These are phyloP conservation scores for Thalia dealbata DNA, from an alignment of 176 grass and related monocot genomes.

Conservation along the genomic window DNA sequence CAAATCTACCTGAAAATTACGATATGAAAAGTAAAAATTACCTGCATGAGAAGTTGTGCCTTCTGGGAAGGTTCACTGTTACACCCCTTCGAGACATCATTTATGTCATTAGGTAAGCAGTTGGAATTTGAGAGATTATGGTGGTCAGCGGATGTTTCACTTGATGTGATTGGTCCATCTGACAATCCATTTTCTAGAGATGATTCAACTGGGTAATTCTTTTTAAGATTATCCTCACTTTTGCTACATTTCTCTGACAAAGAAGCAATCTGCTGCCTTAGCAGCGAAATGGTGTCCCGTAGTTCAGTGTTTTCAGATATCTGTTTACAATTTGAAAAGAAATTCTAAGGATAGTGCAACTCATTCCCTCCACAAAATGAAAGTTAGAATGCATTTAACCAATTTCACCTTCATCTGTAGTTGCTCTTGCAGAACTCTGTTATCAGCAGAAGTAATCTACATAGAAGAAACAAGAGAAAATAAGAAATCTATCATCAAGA, in stretches of 20 bases:
- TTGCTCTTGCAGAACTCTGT: slow-evolving; percentile 97
- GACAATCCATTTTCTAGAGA: slow-evolving; percentile 22
- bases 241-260: slow-evolving; percentile 27
- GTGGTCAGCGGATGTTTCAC: slow-evolving; percentile 23
- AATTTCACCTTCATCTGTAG: slow-evolving; percentile 70
- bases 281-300: slow-evolving; percentile 35
- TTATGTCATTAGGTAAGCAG: neutral
- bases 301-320: slow-evolving; percentile 68
- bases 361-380: slow-evolving; percentile 16
- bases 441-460: slow-evolving; percentile 97
- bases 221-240: slow-evolving; percentile 30
- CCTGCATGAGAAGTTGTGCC: slow-evolving; percentile 77
- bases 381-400: slow-evolving; percentile 1
- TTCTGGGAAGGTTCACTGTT: slow-evolving; percentile 46
- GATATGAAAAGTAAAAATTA: neutral
- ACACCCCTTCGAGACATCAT: slow-evolving; percentile 21
- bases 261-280: slow-evolving; percentile 55
- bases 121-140: slow-evolving; percentile 24
- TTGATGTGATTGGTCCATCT: slow-evolving; percentile 22
- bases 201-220: slow-evolving; percentile 36
- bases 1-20: neutral
- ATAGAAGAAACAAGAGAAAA: slow-evolving; percentile 18
- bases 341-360: slow-evolving; percentile 17
- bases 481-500: neutral
- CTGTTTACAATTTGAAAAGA: slow-evolving; percentile 33